Percentiles rank a stretch among this genome's conserved stretches.
Evolutionary conservation across 1,284 basidiomycete genomes (phyloP).

Genomic region (Boletus mariae): DNA sequence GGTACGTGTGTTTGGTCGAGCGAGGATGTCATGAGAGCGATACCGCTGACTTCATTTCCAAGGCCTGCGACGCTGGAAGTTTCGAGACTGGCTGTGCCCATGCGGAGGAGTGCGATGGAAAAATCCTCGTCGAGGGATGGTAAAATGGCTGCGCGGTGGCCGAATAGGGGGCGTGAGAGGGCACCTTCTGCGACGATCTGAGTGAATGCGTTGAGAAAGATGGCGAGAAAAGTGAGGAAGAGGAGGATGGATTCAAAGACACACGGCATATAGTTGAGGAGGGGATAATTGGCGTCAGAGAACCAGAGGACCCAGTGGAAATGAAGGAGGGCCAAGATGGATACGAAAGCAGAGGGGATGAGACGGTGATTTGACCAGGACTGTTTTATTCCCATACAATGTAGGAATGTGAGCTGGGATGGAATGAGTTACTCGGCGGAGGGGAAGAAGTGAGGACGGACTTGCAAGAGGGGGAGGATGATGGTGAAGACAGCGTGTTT

Average conservation of each 20-base stretch:
- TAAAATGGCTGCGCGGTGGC: conserved; percentile 40
- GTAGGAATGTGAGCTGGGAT: conserved; percentile 55
- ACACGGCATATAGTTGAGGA: conserved; percentile 70
- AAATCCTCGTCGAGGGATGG: conserved; percentile 69
- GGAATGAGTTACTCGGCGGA: neutral
- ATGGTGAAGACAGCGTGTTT: conserved; percentile 65
- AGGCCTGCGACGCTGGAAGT: conserved; percentile 66
- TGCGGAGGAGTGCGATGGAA: conserved; percentile 60
- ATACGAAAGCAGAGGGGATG: conserved; percentile 59
- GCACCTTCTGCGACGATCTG: conserved; percentile 59
- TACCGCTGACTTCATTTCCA: conserved; percentile 65
- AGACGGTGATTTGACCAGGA: conserved; percentile 59
- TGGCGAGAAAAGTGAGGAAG: conserved; percentile 50
- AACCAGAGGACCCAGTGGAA: conserved; percentile 62
- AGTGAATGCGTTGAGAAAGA: conserved; percentile 55
- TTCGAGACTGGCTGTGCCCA: conserved; percentile 71
- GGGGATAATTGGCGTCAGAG: conserved; percentile 50
- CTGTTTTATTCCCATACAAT: conserved; percentile 58
- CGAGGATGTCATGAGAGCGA: conserved; percentile 35
- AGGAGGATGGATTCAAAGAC: conserved; percentile 63
- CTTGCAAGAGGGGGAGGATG: conserved; percentile 65
- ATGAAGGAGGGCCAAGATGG: conserved; percentile 56
- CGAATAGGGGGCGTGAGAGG: conserved; percentile 46
- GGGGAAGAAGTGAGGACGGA: conserved; percentile 23
- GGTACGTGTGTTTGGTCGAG: conserved; percentile 20